These are phyloP conservation scores for Leptographium flavum DNA, from an alignment of 2,329 filamentous ascomycete genomes.

Conservation along the genomic window DNA sequence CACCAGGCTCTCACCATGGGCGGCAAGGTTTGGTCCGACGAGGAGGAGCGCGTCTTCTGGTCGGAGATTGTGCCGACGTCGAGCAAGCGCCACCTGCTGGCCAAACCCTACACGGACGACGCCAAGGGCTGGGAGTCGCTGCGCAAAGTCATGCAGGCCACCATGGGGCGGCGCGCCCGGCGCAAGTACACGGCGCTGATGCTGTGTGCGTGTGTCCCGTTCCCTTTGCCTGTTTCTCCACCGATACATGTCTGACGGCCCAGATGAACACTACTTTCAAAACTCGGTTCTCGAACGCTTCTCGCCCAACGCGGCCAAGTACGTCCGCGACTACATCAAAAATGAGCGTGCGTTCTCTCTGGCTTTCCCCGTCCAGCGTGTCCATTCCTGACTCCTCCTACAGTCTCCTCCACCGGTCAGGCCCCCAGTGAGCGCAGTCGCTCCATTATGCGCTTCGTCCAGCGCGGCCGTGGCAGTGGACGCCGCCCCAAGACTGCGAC, in stretches of 20 bases:
- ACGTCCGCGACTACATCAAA: slow-evolving; percentile 7
- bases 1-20: slow-evolving; percentile 26
- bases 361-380: background rate
- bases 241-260: background rate
- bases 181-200: slow-evolving; percentile 16
- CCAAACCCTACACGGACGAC: slow-evolving; percentile 3
- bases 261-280: slow-evolving; percentile 21
- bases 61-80: slow-evolving; percentile 15
- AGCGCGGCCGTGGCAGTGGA: background rate
- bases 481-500: background rate
- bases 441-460: background rate
- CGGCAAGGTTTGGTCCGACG: slow-evolving; percentile 32
- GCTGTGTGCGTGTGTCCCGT: slow-evolving; percentile 15
- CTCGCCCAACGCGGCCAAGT: slow-evolving; percentile 13
- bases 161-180: slow-evolving; percentile 10
- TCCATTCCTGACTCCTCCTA: background rate
- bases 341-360: slow-evolving; percentile 5
- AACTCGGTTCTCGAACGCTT: slow-evolving; percentile 13
- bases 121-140: slow-evolving; percentile 13
- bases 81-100: slow-evolving; percentile 12
- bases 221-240: background rate
- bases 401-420: slow-evolving; percentile 2
- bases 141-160: slow-evolving; percentile 9
- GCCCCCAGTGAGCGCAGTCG: slow-evolving; percentile 4
- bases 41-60: slow-evolving; percentile 38